These are phyloP conservation scores for Xylaria arbuscula DNA, from an alignment of 2,329 filamentous ascomycete genomes.

Conservation along the genomic window DNA sequence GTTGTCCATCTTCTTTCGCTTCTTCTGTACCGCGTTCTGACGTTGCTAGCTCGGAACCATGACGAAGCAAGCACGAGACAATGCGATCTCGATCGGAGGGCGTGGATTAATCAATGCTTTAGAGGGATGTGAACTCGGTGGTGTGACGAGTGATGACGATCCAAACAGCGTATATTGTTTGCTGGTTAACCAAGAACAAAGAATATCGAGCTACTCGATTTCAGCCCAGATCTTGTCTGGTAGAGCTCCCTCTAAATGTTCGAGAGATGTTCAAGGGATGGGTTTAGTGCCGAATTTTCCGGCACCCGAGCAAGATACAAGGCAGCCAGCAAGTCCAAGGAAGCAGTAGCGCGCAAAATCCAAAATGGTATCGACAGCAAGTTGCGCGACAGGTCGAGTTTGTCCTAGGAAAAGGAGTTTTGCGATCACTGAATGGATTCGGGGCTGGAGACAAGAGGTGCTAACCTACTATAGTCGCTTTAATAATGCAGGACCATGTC, in stretches of 20 bases:
- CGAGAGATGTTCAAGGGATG: slow-evolving; percentile 5
- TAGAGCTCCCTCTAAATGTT: not conserved
- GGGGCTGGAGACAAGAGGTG: slow-evolving; percentile 23
- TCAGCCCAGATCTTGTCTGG: slow-evolving; percentile 7
- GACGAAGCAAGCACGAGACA: slow-evolving; percentile 34
- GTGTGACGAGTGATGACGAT: slow-evolving; percentile 1
- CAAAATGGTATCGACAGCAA: slow-evolving; percentile 26
- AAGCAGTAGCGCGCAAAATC: slow-evolving; percentile 19
- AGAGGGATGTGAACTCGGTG: not conserved
- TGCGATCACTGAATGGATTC: slow-evolving; percentile 28
- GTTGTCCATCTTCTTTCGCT: slow-evolving; percentile 44
- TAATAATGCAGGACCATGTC: slow-evolving; percentile 33
- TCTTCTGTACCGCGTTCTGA: slow-evolving; percentile 40
- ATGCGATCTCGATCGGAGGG: slow-evolving; percentile 11
- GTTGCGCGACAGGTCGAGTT: slow-evolving; percentile 26
- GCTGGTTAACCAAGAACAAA: slow-evolving; percentile 19
- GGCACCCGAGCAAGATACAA: not conserved
- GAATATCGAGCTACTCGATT: slow-evolving; percentile 8
- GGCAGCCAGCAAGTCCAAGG: not conserved
- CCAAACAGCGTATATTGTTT: not conserved
- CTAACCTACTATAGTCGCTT: slow-evolving; percentile 2
- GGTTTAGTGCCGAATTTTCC: slow-evolving; percentile 11
- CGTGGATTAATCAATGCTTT: not conserved
- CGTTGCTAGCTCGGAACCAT: slow-evolving; percentile 44
- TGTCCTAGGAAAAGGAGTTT: slow-evolving; percentile 39